Evolutionary conservation across 495 filamentous ascomycete species (phyloP).

Genomic region (Aspergillus asperescens): DNA sequence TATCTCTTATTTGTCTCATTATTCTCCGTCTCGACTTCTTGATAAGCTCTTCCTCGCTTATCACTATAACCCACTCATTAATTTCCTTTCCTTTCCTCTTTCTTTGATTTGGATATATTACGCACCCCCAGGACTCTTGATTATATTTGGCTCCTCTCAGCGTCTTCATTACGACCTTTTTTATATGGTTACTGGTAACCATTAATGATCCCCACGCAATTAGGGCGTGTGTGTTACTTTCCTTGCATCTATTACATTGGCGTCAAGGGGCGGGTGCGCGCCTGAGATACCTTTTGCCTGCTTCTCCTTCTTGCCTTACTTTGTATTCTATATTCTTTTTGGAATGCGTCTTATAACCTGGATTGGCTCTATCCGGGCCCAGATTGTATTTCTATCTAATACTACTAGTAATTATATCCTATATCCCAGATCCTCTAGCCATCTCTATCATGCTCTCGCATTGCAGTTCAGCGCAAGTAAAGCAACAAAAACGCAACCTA

Average conservation of each 20-base stretch:
- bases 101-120: constrained; percentile 13
- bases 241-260: not conserved
- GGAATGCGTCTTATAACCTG: not conserved
- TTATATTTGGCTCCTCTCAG: constrained; percentile 10
- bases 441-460: not conserved
- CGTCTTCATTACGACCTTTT: constrained; percentile 3
- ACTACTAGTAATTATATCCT: not conserved
- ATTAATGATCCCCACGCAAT: not conserved
- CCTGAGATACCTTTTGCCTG: not conserved
- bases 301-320: not conserved
- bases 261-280: not conserved
- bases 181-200: not conserved
- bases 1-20: not conserved
- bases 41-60: not conserved
- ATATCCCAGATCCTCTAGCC: not conserved
- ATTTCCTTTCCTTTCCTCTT: constrained; percentile 6
- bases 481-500: not conserved
- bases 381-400: not conserved
- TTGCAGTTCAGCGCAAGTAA: too few species aligned
- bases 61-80: not conserved
- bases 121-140: constrained; percentile 14
- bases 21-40: not conserved
- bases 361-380: not conserved
- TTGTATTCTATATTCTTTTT: not conserved
- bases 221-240: not conserved